Conservation (phyloP, 75 land plant species). For the Ceratopteris richardii region DNA sequence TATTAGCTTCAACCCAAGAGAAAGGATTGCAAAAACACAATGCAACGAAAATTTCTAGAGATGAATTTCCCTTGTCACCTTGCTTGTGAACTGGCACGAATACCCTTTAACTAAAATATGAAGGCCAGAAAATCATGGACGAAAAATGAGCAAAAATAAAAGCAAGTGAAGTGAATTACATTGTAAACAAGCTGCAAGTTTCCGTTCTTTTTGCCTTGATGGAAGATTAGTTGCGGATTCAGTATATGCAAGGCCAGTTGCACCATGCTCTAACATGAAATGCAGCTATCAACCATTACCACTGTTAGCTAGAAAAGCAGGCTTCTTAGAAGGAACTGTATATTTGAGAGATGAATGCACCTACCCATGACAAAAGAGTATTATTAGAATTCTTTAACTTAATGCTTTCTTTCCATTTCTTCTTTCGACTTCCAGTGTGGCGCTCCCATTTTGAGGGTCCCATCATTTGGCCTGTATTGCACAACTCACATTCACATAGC, state of each 20-base stretch:
- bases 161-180: slow-evolving; percentile 28
- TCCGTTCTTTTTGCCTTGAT: slow-evolving; percentile 33
- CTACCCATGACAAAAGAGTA: slow-evolving; percentile 56
- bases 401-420: slow-evolving; percentile 84
- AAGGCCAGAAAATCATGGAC: not conserved
- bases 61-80: no score
- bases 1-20: no score
- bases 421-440: slow-evolving; percentile 73
- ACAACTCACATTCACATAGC: slow-evolving; percentile 56
- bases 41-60: no score
- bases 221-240: slow-evolving; percentile 32
- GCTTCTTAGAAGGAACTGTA: no score
- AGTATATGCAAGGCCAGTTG: slow-evolving; percentile 28
- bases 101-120: no score
- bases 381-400: slow-evolving; percentile 38
- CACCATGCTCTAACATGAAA: slow-evolving; percentile 23
- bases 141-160: not conserved
- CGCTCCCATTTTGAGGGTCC: slow-evolving; percentile 70
- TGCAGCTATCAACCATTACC: slow-evolving; percentile 21
- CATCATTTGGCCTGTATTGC: slow-evolving; percentile 44
- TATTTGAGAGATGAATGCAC: not conserved
- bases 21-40: no score
- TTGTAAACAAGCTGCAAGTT: slow-evolving; percentile 41
- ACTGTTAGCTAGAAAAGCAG: not conserved
- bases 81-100: no score